Evolutionary conservation across 768 basidiomycete genomes (phyloP).

Genomic region (Leccinum disarticulatum): DNA sequence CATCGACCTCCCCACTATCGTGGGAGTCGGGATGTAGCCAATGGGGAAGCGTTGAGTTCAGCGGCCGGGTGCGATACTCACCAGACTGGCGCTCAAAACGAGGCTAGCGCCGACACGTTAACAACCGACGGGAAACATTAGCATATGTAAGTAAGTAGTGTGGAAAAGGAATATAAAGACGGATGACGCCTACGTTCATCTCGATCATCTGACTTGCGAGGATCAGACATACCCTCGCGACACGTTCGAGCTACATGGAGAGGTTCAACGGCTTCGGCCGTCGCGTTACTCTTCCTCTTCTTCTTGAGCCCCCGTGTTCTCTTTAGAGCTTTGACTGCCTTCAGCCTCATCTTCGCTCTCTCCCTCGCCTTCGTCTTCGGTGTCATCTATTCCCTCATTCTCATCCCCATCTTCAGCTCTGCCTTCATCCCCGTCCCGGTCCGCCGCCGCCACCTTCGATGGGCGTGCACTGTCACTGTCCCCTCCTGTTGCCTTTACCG

Average conservation of each 20-base stretch:
- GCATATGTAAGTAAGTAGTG: too few relatives aligned
- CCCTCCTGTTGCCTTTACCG: neutral
- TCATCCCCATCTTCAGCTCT: neutral
- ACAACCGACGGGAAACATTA: too few relatives aligned
- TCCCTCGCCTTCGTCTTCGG: neutral
- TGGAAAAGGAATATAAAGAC: too few relatives aligned
- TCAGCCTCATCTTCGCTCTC: neutral
- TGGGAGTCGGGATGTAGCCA: too few relatives aligned
- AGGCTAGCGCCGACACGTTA: too few relatives aligned
- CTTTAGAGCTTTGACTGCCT: neutral
- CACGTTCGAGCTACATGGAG: slow-evolving; percentile 84
- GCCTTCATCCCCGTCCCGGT: slow-evolving; percentile 24
- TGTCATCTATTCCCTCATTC: neutral
- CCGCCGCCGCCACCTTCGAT: neutral
- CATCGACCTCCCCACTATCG: too few relatives aligned
- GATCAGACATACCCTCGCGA: slow-evolving; percentile 71
- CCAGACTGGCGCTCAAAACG: too few relatives aligned
- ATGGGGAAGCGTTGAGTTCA: too few relatives aligned
- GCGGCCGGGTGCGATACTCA: too few relatives aligned
- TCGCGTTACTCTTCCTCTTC: slow-evolving; percentile 8
- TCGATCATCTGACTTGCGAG: slow-evolving; percentile 81
- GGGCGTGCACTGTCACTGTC: neutral
- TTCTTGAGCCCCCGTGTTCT: slow-evolving; percentile 2
- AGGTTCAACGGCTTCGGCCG: slow-evolving; percentile 36
- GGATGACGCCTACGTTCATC: slow-evolving; percentile 61